Evolutionary conservation across 2,329 filamentous ascomycete species (phyloP), one percentile per base, ranked within the genome.

Genomic region (Corynespora cassiicola): DNA sequence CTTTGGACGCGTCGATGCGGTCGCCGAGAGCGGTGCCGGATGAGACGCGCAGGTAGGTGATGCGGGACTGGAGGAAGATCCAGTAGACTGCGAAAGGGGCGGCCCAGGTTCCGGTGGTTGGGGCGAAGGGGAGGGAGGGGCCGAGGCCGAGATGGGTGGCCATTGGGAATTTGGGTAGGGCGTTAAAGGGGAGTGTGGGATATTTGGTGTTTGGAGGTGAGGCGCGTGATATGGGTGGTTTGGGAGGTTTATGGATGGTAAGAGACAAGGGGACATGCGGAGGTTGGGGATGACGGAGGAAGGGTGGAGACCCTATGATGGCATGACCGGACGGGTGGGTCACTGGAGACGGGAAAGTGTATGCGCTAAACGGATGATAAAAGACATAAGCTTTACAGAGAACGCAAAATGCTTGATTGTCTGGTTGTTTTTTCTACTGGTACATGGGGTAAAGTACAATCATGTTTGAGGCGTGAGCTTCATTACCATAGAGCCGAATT

Each of bases 61-160:
- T 59, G 11, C 72, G 65, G 25, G 65, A 61, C 38, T 67, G 68
- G 14, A 75, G 65, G 46, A 73, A 63, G 31, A 66, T 28, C 32
- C 71, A 66, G 49, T 74, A 75, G 5, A 60, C 61, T 5, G 66
- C 62, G 42, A 75, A 73, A 15, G 72, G 72, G 21, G 64, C 53
- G 20, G 63, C 52, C 64, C 63, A 72, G n/a, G 61, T 59, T 45
- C 69, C 65, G 33, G 69, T 68, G 22, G 65, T 61, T n/a, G 65
- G 65, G 9, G 62, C 53, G 15, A 61, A 48, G 16, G 56, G 61
- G 50, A 64, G 46, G 20, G 61, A 52, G 23, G 63, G 51, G 23
- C 61, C 58, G 37, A 69, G 56, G 29, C 65, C 65, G 34, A 68
- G 39, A 38, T 59, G 63, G 31, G 48, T 50, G 17, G 56, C 39